A percentile compares a stretch with the other conserved stretches of the same genome.
Conservation (phyloP, 495 filamentous ascomycete species). For the Penicillium longicatenatum region DNA sequence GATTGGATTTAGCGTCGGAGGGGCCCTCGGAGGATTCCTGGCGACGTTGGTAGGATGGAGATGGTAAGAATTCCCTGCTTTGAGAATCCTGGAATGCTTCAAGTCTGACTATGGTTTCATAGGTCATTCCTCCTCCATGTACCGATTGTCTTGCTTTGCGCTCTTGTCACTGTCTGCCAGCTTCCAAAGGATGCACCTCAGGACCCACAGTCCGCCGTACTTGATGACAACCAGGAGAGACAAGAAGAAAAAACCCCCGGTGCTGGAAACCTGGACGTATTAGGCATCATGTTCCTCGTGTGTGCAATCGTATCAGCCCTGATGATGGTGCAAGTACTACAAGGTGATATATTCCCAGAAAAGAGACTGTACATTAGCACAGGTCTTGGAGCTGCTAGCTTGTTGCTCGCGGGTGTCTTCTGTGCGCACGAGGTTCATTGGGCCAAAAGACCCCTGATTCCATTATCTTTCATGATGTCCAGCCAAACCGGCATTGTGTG, state of each 20-base stretch:
- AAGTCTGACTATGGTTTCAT: not conserved
- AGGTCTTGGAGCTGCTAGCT: not conserved
- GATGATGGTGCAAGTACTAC: not conserved
- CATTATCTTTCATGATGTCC: slow-evolving; percentile 1
- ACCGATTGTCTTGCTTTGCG: not conserved
- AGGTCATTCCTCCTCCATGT: slow-evolving; percentile 2
- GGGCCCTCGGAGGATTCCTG: not conserved
- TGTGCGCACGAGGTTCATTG: not conserved
- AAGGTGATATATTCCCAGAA: not conserved
- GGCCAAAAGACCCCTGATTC: not conserved
- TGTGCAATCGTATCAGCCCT: not conserved
- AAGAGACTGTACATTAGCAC: not conserved
- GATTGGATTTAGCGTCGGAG: slow-evolving; percentile 1
- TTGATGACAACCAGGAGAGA: not conserved
- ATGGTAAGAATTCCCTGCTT: not conserved
- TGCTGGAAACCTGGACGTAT: not conserved
- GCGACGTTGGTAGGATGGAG: not conserved
- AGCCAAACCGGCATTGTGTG: slow-evolving; percentile 1
- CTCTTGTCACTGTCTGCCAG: not conserved
- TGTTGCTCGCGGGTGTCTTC: not conserved
- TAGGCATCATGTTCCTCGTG: not conserved
- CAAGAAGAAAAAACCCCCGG: not conserved
- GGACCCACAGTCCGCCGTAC: not conserved
- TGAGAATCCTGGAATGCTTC: not conserved
- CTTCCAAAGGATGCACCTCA: not conserved